Base-by-base conservation (phyloP, 257 asterid genomes). In the Misopates orontium region DNA sequence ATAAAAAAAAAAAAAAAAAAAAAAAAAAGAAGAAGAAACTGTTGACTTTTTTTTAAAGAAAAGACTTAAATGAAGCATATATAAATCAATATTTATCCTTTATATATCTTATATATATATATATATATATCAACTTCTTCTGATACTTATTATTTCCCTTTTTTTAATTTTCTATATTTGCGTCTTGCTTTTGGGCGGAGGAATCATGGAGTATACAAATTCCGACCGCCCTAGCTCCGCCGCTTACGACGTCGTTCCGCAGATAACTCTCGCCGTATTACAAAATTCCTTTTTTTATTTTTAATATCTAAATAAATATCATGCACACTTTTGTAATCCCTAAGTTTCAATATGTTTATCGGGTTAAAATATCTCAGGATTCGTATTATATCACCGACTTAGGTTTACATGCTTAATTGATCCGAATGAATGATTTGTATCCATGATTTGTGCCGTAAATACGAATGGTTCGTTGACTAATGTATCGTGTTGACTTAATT, bases 131-230 rank as follows among this genome's bases (percentile, higher is more conserved):
- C n/a, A n/a, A n/a, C n/a, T n/a, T n/a, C n/a, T n/a, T n/a, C n/a
- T n/a, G n/a, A n/a, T n/a, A n/a, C n/a, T n/a, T n/a, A n/a, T 28
- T 36, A 42, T 41, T 20, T 23, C 49, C 51, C 21, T 5, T 32
- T 62, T 15, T 41, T 3, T 19, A 40, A 36, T 31, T 39, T 47
- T 39, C 12, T 16, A 61, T 67, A 59, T 50, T 28, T 28, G 25
- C 24, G 67, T 45, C 50, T 28, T 28, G 14, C 24, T 44, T 77
- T 70, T 51, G 67, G 49, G 42, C 31, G 62, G 62, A 44, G 73
- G 69, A 53, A 73, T 22, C 76, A 81, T 82, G 87, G 78, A 60
- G 73, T 56, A 61, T 68, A 64, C 76, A 51, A 66, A 56, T 73
- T 71, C 82, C 71, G 66, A 66, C 75, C 41, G 69, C 75, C 68